Evolutionary conservation across 352 stramenopile species (phyloP), one percentile per base, ranked within the genome.

Genomic region (Pseudoperonospora humuli): DNA sequence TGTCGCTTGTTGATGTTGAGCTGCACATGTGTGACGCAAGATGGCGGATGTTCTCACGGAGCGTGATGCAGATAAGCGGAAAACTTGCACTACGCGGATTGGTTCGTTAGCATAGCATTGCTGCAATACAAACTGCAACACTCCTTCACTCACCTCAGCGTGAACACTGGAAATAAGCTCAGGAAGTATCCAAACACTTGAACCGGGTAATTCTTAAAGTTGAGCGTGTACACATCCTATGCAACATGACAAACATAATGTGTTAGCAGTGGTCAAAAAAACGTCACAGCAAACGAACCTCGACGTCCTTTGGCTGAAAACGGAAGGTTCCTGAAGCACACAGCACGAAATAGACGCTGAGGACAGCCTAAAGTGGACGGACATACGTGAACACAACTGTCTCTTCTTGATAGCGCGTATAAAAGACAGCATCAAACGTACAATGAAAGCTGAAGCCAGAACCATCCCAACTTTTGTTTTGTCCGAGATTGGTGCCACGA

Each of bases 171-270:
- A 61, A 93, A 93, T 9, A 93, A 57, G 28, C 77, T 91, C 29
- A 93, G 60, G 46, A 93, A 93, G 54, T 93, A 93, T 38, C 78
- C 76, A 51, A 91, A 72, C 33, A 76, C 65, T 27, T 81, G 70
- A 25, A 90, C 61, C 10, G 77, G 59, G 54, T 89, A 87, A 50
- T 79, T 45, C 54, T 86, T 85, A 53, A 93, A 93, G 63, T 93
- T 93, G 43, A 93, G 79, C 32, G 81, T 91, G 60, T 93, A 93
- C 26, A 93, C 79, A 57, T 93, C 81, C 80, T 93, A 51, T 41
- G 17, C 33, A 49, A 13, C 52, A 41, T 15, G 5, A 21, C 3
- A 0, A 38, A 36, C 43, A 35, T 38, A n/a, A 47, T 45, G 45
- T 38, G 38, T 57, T 31, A 51, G 37, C 15, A 28, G 3, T 35